Evolutionary conservation across 495 filamentous ascomycete species (phyloP), one percentile per base, ranked within the genome.

Genomic region (Chaetomium fimeti): DNA sequence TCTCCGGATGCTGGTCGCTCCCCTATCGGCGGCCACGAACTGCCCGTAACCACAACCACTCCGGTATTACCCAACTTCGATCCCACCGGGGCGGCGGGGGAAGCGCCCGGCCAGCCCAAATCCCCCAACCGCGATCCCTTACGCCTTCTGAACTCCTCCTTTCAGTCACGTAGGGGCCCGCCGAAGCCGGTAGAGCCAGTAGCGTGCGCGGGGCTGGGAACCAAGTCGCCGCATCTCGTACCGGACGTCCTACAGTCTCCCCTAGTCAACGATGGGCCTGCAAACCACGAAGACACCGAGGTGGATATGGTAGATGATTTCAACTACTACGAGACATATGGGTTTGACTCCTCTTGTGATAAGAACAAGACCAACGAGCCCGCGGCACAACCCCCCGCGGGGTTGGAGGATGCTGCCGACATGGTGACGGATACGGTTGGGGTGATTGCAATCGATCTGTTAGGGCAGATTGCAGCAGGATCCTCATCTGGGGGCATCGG

Each of bases 401-500:
- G 51, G 11, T 61, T 72, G n/a, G 69, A 71, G 1, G 60, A 71
- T 0, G 55, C 57, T n/a, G 74, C 74, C 20, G 84, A 87, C 71
- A 60, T 74, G 11, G 87, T 98, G 62, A 95, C 88, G 5, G 94
- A 98, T 76, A 98, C 94, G 3, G 91, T 98, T 42, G 94, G 94
- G 11, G 95, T 91, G 22, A 94, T 98, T 68, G 95, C 92, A 48
- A 85, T 98, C 63, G 94, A 98, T 69, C 78, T 79, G 25, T 85
- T 81, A 45, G 94, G 94, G 22, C 88, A 89, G 54, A 96, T 98
- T 71, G 95, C 94, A 6, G 94, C 93, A 11, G 94, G 90, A n/a
- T 96, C 95, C 3, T 98, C 94, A 8, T 98, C 94, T 53, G 94
- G 94, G n/a, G 94, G 94, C 8, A 98, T 98, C 66, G 95, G 95